Evolutionary conservation across 2,329 filamentous ascomycete genomes (phyloP).

Genomic region (Ascochyta lentis): DNA sequence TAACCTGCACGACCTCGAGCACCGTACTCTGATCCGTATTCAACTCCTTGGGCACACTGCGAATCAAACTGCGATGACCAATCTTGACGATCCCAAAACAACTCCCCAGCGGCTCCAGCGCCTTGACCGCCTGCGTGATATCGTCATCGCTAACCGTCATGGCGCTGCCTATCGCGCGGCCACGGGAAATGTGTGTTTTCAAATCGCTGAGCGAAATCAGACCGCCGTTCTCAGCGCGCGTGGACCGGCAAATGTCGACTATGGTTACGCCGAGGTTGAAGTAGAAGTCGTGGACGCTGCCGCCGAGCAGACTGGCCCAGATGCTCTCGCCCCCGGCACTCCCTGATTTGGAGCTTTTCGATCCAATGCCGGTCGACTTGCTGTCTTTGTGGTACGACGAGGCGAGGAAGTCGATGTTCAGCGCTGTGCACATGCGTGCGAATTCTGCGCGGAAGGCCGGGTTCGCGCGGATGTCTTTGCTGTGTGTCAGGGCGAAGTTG

Average conservation of each 20-base stretch:
- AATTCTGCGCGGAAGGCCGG: constrained; percentile 96
- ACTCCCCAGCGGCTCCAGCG: constrained; percentile 83
- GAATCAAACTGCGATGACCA: constrained; percentile 84
- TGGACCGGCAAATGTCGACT: constrained; percentile 89
- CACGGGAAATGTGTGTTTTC: constrained; percentile 74
- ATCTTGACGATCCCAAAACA: constrained; percentile 86
- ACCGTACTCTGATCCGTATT: constrained; percentile 94
- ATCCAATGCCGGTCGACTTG: constrained; percentile 55
- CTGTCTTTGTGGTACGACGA: constrained; percentile 53
- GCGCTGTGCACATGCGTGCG: constrained; percentile 96
- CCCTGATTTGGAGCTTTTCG: neutral
- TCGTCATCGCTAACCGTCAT: constrained; percentile 90
- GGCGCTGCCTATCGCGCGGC: constrained; percentile 69
- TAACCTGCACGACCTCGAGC: constrained; percentile 85
- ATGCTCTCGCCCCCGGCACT: constrained; percentile 67
- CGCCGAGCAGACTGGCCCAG: constrained; percentile 91
- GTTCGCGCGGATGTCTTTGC: constrained; percentile 93
- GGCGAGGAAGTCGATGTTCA: constrained; percentile 92
- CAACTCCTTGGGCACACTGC: constrained; percentile 92
- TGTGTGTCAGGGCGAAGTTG: constrained; percentile 93
- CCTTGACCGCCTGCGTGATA: constrained; percentile 85
- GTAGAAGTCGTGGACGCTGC: constrained; percentile 96
- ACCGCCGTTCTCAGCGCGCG: constrained; percentile 88
- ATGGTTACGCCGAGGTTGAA: constrained; percentile 96
- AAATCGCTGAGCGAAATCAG: constrained; percentile 86